A percentile compares a stretch with the other conserved stretches of the same genome.
Evolutionary conservation across 1,284 basidiomycete species (phyloP).

Genomic region (Ustilago shanxiensis): DNA sequence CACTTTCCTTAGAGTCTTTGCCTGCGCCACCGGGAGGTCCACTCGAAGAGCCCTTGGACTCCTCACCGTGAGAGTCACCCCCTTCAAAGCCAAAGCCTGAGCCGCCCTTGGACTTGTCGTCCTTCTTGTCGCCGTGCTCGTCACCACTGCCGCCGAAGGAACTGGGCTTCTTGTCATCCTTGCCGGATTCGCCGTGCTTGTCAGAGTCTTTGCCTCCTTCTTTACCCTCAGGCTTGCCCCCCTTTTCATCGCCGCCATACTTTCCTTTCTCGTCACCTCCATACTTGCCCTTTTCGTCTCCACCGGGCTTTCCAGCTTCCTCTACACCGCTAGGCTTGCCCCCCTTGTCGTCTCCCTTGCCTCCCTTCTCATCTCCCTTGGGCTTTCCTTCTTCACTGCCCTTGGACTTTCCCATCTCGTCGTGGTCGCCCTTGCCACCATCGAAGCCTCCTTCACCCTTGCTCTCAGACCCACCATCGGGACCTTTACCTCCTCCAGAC

Average conservation of each 20-base stretch:
- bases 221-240: slow-evolving; percentile 8
- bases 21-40: neutral
- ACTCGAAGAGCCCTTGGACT: slow-evolving; percentile 6
- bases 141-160: slow-evolving; percentile 20
- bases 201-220: neutral
- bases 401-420: neutral
- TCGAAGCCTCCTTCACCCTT: slow-evolving; percentile 7
- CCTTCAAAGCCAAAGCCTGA: slow-evolving; percentile 1
- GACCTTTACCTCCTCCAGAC: slow-evolving; percentile 1
- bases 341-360: slow-evolving; percentile 8
- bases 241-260: neutral
- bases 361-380: neutral
- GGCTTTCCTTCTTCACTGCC: slow-evolving; percentile 5
- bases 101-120: slow-evolving; percentile 4
- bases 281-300: slow-evolving; percentile 9
- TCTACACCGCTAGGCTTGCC: slow-evolving; percentile 12
- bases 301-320: slow-evolving; percentile 5
- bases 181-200: slow-evolving; percentile 4
- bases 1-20: neutral
- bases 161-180: slow-evolving; percentile 1
- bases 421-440: neutral
- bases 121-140: slow-evolving; percentile 1
- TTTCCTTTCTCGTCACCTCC: slow-evolving; percentile 6
- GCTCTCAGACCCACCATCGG: slow-evolving; percentile 4
- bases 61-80: neutral